Conservation (phyloP, 1,284 basidiomycete genomes). For the Bjerkandera adusta region DNA sequence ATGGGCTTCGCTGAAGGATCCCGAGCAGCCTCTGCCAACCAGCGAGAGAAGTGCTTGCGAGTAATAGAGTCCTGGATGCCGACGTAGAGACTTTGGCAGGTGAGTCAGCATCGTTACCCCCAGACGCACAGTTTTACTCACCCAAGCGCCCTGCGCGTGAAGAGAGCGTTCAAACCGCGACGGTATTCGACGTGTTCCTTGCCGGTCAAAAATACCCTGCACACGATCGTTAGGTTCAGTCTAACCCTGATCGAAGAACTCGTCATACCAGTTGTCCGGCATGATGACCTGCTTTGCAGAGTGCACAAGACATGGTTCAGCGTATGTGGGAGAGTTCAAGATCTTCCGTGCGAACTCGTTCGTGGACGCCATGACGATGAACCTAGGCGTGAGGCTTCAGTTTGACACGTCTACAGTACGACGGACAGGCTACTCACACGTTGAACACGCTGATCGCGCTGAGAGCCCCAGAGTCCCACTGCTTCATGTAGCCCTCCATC, state of each 20-base stretch:
- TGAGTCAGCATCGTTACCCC: slow-evolving; percentile 5
- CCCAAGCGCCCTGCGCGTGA: slow-evolving; percentile 93
- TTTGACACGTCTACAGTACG: slow-evolving; percentile 10
- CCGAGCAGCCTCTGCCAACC: slow-evolving; percentile 60
- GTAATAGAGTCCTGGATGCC: slow-evolving; percentile 86
- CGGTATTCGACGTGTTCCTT: slow-evolving; percentile 95
- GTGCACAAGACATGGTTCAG: slow-evolving; percentile 93
- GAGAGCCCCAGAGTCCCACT: slow-evolving; percentile 85
- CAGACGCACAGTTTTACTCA: slow-evolving; percentile 33
- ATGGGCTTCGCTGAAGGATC: slow-evolving; percentile 59
- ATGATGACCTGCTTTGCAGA: slow-evolving; percentile 89
- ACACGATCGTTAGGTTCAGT: slow-evolving; percentile 7
- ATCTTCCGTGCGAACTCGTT: slow-evolving; percentile 92
- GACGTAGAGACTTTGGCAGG: slow-evolving; percentile 72
- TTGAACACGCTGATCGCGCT: slow-evolving; percentile 93
- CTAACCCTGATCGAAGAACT: background rate
- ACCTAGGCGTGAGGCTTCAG: slow-evolving; percentile 47
- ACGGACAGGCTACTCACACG: slow-evolving; percentile 61
- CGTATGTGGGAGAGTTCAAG: slow-evolving; percentile 85
- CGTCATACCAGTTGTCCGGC: slow-evolving; percentile 85
- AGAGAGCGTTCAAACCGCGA: slow-evolving; percentile 86
- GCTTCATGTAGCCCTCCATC: slow-evolving; percentile 85
- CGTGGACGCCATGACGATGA: slow-evolving; percentile 94
- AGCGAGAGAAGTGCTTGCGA: slow-evolving; percentile 72
- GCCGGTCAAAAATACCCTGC: slow-evolving; percentile 94